Evolutionary conservation across 106 monocot genomes (phyloP).

Genomic region (Posidonia australis): DNA sequence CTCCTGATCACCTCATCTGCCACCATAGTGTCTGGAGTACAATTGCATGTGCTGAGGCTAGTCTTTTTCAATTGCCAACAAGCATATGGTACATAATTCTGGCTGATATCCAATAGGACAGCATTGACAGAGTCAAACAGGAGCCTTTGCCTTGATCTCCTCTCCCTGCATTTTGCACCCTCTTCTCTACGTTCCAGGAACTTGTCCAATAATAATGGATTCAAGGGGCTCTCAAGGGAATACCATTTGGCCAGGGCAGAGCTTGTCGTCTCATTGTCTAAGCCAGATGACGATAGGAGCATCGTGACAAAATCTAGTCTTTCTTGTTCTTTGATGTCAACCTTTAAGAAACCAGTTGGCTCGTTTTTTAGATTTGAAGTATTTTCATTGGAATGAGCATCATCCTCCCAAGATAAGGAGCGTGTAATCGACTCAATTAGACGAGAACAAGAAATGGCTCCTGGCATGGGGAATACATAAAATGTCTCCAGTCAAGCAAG

Average conservation of each 20-base stretch:
- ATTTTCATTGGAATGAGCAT: neutral
- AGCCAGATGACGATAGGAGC: conserved; percentile 13
- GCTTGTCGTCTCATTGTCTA: neutral
- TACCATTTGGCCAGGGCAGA: conserved; percentile 16
- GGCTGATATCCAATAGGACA: conserved; percentile 10
- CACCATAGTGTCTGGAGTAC: neutral
- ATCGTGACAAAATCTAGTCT: conserved; percentile 3
- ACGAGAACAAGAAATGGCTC: conserved; percentile 17
- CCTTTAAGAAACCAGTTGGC: neutral
- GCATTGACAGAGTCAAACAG: conserved; percentile 28
- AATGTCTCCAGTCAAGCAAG: neutral
- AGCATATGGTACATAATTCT: neutral
- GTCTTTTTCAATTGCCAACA: neutral
- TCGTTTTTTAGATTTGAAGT: neutral
- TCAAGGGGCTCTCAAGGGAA: conserved; percentile 13
- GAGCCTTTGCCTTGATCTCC: conserved; percentile 9
- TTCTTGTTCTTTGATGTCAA: conserved; percentile 5
- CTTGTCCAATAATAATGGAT: conserved; percentile 9
- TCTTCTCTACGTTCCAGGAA: conserved; percentile 7
- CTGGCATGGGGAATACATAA: conserved; percentile 5
- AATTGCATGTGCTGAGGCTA: neutral
- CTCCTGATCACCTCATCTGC: conserved; percentile 1
- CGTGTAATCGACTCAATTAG: conserved; percentile 18
- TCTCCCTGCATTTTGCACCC: conserved; percentile 8
- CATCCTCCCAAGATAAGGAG: conserved; percentile 17